These are phyloP conservation scores for Populus hybrid DNA, from an alignment of 441 rosid species.

Conservation along the genomic window DNA sequence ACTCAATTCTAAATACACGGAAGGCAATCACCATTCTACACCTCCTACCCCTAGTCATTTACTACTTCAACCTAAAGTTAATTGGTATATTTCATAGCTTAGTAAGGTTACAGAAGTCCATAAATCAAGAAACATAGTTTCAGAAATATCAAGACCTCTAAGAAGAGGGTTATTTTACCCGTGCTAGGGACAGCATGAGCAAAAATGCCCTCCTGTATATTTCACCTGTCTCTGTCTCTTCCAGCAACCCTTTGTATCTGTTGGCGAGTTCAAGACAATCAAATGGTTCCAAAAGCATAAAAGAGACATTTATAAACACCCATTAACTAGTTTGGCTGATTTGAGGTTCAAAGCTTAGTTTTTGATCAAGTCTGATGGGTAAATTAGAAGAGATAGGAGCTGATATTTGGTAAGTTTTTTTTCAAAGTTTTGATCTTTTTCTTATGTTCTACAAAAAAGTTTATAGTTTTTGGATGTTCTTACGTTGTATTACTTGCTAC, in stretches of 20 bases:
- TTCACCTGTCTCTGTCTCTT: no score
- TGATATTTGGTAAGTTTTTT: constrained; percentile 39
- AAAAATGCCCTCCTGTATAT: no score
- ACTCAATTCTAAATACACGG: no score
- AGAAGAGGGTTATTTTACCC: no score
- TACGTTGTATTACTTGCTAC: not conserved
- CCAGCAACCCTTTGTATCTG: no score
- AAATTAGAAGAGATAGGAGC: constrained; percentile 48
- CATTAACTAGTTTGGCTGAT: constrained; percentile 13
- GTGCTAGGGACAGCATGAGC: no score
- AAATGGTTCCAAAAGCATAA: not conserved
- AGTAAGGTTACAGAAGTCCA: no score
- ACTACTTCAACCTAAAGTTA: not conserved
- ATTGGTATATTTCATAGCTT: not conserved
- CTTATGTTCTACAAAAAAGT: not conserved
- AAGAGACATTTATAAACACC: not conserved
- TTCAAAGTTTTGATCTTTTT: not conserved
- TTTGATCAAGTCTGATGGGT: constrained; percentile 27
- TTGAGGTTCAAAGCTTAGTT: not conserved
- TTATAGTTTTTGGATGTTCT: not conserved
- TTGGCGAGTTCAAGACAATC: no score
- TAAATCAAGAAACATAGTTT: no score
- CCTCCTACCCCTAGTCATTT: not conserved
- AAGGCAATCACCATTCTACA: no score
- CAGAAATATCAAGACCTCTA: no score